Conservation (phyloP, 2,329 filamentous ascomycete genomes). For the Colletotrichum paranaense region DNA sequence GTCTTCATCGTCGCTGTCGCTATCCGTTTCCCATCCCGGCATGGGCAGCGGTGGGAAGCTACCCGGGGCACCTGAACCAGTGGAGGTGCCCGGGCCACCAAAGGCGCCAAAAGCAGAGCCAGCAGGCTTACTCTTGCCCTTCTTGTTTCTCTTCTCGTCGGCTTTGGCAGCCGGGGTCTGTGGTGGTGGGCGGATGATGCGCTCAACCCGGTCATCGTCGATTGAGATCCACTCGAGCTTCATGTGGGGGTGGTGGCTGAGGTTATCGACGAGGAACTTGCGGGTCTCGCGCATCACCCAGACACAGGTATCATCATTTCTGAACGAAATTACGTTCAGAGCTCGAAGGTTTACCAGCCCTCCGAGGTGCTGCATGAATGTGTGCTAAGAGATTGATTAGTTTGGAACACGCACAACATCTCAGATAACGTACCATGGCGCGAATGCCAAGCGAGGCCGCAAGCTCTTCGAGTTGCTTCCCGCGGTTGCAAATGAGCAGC, state of each 20-base stretch:
- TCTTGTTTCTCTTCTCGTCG: slow-evolving; percentile 39
- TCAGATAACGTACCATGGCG: slow-evolving; percentile 60
- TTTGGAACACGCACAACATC: background rate
- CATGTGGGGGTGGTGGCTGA: slow-evolving; percentile 65
- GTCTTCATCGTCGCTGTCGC: slow-evolving; percentile 48
- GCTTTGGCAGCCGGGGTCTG: slow-evolving; percentile 41
- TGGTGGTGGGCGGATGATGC: slow-evolving; percentile 56
- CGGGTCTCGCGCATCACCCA: slow-evolving; percentile 68
- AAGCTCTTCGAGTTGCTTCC: slow-evolving; percentile 64
- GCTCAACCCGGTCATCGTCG: slow-evolving; percentile 61
- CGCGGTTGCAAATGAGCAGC: slow-evolving; percentile 63
- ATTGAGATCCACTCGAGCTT: slow-evolving; percentile 70
- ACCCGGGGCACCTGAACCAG: slow-evolving; percentile 20
- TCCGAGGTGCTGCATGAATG: slow-evolving; percentile 64
- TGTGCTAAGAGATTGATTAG: slow-evolving; percentile 56
- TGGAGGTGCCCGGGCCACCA: slow-evolving; percentile 26
- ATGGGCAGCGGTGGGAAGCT: slow-evolving; percentile 43
- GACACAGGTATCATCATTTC: slow-evolving; percentile 66
- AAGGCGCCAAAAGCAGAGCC: slow-evolving; percentile 10
- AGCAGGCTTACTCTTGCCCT: slow-evolving; percentile 38
- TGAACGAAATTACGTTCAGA: slow-evolving; percentile 65
- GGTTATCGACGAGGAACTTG: slow-evolving; percentile 68
- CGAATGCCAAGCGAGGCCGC: slow-evolving; percentile 65
- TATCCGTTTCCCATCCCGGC: slow-evolving; percentile 42
- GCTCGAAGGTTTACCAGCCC: slow-evolving; percentile 62